Percentiles rank a stretch among this genome's conserved stretches.
These are phyloP conservation scores for Inga laurina DNA, from an alignment of 306 rosid genomes.

Conservation along the genomic window DNA sequence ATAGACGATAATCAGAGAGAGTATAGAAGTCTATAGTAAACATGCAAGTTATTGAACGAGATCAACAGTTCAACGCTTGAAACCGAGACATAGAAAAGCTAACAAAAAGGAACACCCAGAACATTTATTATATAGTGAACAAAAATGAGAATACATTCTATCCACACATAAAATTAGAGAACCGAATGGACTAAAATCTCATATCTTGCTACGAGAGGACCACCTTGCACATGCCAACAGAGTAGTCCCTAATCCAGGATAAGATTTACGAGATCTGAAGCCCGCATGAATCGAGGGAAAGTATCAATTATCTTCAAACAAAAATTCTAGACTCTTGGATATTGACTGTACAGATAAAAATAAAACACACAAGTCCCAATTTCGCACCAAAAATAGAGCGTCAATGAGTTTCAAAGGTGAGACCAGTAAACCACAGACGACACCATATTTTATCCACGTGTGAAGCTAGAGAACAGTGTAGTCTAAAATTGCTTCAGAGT, in stretches of 20 bases:
- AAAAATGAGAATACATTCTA: conserved; percentile 31
- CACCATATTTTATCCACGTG: conserved; percentile 22
- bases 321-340: neutral
- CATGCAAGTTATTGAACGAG: neutral
- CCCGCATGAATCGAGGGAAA: neutral
- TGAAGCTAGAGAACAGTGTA: neutral
- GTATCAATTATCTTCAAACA: conserved; percentile 2
- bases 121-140: conserved; percentile 15
- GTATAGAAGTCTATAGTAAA: neutral
- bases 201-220: conserved; percentile 31
- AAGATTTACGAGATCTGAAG: conserved; percentile 7
- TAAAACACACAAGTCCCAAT: neutral
- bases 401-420: conserved; percentile 26
- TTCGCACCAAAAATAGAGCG: neutral
- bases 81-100: neutral
- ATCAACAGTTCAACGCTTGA: neutral
- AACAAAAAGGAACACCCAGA: conserved; percentile 29
- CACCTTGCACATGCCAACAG: conserved; percentile 10
- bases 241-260: conserved; percentile 21
- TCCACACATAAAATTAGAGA: conserved; percentile 38
- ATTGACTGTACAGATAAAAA: neutral
- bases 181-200: conserved; percentile 25
- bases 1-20: neutral
- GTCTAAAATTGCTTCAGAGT: neutral
- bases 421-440: conserved; percentile 6